phyloP scores from a whole-genome alignment of 176 grass and related monocot species.

The Phyllostachys edulis region DNA sequence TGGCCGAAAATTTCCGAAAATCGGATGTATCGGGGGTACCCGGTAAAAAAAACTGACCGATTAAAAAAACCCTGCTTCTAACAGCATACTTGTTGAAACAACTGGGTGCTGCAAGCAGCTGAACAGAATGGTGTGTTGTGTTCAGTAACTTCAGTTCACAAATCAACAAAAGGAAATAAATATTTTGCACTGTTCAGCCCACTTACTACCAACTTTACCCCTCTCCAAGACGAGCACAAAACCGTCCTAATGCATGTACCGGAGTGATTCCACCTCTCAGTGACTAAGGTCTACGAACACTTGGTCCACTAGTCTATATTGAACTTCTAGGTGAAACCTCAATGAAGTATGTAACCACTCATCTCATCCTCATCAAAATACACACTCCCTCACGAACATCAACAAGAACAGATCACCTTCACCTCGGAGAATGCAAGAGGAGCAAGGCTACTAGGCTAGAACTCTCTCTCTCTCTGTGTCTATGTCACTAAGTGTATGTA shows the following conservation, averaged over 20 bases:
- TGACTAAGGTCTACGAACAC: constrained; percentile 8
- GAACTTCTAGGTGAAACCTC: constrained; percentile 10
- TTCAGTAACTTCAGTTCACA: background rate
- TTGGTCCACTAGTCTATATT: background rate
- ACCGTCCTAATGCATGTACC: background rate
- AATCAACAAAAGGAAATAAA: background rate
- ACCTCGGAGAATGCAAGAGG: constrained; percentile 18
- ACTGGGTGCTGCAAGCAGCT: background rate
- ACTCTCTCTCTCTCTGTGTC: background rate
- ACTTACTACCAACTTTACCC: background rate
- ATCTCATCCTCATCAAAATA: constrained; percentile 13
- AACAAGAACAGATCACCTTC: background rate
- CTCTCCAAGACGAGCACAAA: background rate
- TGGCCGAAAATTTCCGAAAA: too few species aligned
- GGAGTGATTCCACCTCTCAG: background rate
- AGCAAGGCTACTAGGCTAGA: constrained; percentile 24
- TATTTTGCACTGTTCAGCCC: background rate
- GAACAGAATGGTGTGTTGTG: background rate
- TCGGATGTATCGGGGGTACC: too few species aligned
- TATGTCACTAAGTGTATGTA: background rate
- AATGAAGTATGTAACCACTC: background rate
- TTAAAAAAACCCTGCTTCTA: too few species aligned
- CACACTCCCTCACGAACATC: background rate
- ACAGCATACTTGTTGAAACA: background rate
- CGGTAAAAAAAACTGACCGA: too few species aligned